Base-by-base conservation (phyloP, 2,329 filamentous ascomycete genomes). In the Fusarium tricinctum region DNA sequence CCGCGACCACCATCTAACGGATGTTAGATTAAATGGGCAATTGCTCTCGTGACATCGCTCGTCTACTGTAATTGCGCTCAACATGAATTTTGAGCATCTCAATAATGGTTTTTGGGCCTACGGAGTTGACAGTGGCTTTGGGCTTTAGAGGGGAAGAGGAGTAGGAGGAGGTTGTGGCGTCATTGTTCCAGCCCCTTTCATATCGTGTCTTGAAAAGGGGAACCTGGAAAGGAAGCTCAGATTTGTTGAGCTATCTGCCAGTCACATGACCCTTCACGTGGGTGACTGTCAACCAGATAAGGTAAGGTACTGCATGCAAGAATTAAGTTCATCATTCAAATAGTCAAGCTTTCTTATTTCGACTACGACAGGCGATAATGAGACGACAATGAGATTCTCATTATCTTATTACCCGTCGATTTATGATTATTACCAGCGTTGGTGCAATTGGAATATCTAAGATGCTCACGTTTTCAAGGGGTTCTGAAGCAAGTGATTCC, bases 21-120 rank as follows among this genome's bases (percentile, higher is more conserved):
- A 30, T 52, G 28, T 53, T 67, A 48, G 54, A 68, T 68, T 59
- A 65, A 54, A 61, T 20, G 52, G 66, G 66, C 45, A 69, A 69
- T 63, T 69, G 62, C 57, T 59, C 66, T 69, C 62, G 66, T 69
- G 66, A 69, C 49, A 42, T 28, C 46, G 55, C 60, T 45, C 19
- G 40, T 48, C 49, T 51, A 14, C 22, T 45, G 26, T 52, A 67
- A 66, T 69, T 62, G 38, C 43, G 58, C 50, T 62, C 26, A 40
- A 47, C 38, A 56, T 51, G 32, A 63, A 32, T 47, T 43, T 32
- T 23, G 40, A 51, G 35, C 56, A 58, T 56, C 50, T 63, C 19
- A 40, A 42, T 59, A 38, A 58, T 52, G 43, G 38, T 38, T 42
- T 52, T 55, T 46, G 44, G 33, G 15, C 30, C 28, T 30, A 30